These are phyloP conservation scores for Cercophora scortea DNA, from an alignment of 495 filamentous ascomycete genomes.

Conservation along the genomic window DNA sequence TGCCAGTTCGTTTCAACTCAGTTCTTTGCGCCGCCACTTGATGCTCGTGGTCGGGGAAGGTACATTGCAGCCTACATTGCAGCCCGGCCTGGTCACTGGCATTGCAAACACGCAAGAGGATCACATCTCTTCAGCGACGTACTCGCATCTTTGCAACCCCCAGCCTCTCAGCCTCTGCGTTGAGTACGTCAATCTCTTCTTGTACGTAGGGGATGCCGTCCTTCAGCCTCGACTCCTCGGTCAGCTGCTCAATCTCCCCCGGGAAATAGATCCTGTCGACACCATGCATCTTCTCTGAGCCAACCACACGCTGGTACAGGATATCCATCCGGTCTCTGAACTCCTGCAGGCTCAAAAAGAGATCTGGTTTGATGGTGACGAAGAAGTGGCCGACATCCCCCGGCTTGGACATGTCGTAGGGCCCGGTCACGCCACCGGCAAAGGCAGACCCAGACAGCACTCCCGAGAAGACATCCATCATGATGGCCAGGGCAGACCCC, in stretches of 20 bases:
- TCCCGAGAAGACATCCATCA: constrained; percentile 83
- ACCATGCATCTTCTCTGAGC: constrained; percentile 56
- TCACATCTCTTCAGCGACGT: not conserved
- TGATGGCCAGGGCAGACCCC: constrained; percentile 61
- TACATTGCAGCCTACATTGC: too few relatives aligned
- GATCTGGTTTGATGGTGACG: constrained; percentile 65
- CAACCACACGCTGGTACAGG: constrained; percentile 56
- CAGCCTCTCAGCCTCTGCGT: constrained; percentile 55
- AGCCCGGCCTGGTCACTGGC: too few relatives aligned
- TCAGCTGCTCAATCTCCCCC: constrained; percentile 66
- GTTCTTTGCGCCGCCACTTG: too few relatives aligned
- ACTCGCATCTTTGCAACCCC: constrained; percentile 21
- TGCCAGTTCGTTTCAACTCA: too few relatives aligned
- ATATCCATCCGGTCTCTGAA: constrained; percentile 65
- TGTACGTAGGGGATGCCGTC: constrained; percentile 60
- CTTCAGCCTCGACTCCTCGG: constrained; percentile 42
- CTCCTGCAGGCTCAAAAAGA: constrained; percentile 64
- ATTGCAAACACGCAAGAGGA: too few relatives aligned
- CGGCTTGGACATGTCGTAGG: constrained; percentile 60
- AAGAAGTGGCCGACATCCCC: constrained; percentile 73
- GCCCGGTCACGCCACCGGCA: constrained; percentile 62
- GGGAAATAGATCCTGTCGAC: constrained; percentile 76
- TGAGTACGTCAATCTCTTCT: constrained; percentile 58
- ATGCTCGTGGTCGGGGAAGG: too few relatives aligned
- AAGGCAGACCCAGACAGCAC: constrained; percentile 63